A percentile compares a stretch with the other conserved stretches of the same genome.
Conservation (phyloP, 2,329 filamentous ascomycete species). For the Fusarium anthophilum region DNA sequence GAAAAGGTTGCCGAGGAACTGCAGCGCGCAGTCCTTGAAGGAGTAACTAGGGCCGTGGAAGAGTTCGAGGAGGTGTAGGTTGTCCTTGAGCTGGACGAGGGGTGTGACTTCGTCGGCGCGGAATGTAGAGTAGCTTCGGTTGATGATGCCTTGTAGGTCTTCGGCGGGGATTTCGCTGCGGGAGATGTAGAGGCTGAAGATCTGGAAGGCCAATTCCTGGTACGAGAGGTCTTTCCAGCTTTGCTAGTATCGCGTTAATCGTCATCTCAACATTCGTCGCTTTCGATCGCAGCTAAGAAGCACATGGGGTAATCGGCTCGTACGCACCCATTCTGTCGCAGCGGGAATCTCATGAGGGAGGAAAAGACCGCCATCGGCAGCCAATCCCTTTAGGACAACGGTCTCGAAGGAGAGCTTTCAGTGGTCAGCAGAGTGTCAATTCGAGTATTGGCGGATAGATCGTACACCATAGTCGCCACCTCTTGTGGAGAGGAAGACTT, state of each 20-base stretch:
- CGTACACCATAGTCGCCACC: conserved; percentile 42
- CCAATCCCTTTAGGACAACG: conserved; percentile 86
- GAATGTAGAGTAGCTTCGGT: conserved; percentile 89
- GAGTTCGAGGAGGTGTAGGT: conserved; percentile 83
- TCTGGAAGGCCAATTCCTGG: conserved; percentile 81
- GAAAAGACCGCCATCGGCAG: conserved; percentile 84
- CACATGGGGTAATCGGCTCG: background rate
- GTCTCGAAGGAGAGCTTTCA: conserved; percentile 83
- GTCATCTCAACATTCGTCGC: background rate
- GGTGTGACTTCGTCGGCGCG: conserved; percentile 80
- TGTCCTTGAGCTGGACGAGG: conserved; percentile 59
- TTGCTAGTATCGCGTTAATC: conserved; percentile 51
- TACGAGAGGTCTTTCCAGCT: conserved; percentile 84
- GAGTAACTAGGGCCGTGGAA: conserved; percentile 97
- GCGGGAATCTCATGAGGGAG: conserved; percentile 82
- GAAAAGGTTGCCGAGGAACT: conserved; percentile 96
- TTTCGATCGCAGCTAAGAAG: background rate
- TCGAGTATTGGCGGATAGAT: accelerated
- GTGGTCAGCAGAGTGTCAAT: background rate
- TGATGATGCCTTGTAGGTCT: conserved; percentile 83
- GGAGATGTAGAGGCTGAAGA: conserved; percentile 90
- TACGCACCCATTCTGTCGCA: conserved; percentile 64
- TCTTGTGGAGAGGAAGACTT: conserved; percentile 42
- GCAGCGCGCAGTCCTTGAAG: conserved; percentile 89
- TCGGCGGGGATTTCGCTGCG: conserved; percentile 51